phyloP scores from a whole-genome alignment of 805 yeast species.

The Lachancea sp. region DNA sequence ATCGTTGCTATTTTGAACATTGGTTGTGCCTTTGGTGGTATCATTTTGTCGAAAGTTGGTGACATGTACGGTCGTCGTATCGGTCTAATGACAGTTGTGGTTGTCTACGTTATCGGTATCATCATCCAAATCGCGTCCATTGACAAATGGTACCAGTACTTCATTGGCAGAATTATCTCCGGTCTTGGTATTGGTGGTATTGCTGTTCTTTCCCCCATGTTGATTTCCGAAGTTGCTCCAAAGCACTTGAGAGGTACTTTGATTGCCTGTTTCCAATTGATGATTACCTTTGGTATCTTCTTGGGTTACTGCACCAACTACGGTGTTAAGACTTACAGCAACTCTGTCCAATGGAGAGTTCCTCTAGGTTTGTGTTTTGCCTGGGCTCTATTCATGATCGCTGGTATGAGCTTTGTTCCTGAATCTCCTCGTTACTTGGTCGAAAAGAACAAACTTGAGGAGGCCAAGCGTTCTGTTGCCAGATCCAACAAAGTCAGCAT shows the following conservation, averaged over 20 bases:
- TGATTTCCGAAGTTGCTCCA: constrained; percentile 66
- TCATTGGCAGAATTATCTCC: constrained; percentile 59
- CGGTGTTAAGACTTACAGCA: constrained; percentile 53
- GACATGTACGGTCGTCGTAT: constrained; percentile 61
- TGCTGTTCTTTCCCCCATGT: constrained; percentile 69
- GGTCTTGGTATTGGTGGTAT: constrained; percentile 77
- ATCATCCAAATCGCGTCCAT: constrained; percentile 54
- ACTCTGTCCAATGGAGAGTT: constrained; percentile 74
- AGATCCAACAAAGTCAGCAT: constrained; percentile 47
- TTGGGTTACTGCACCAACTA: constrained; percentile 68
- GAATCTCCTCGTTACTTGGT: constrained; percentile 68
- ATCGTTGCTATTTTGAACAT: constrained; percentile 58
- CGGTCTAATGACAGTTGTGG: constrained; percentile 56
- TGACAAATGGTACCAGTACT: constrained; percentile 60
- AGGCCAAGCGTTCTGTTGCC: constrained; percentile 55
- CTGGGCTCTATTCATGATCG: constrained; percentile 38
- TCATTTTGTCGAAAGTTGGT: constrained; percentile 49
- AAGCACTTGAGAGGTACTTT: constrained; percentile 64
- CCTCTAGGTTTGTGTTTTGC: constrained; percentile 54
- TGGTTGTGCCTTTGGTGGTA: constrained; percentile 70
- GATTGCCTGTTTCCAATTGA: constrained; percentile 63
- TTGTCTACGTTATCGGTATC: constrained; percentile 61
- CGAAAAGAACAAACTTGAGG: constrained; percentile 49
- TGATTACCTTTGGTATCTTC: constrained; percentile 67
- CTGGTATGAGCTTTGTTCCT: constrained; percentile 48